Conservation (phyloP, 768 basidiomycete genomes). For the Podaxis sp. region DNA sequence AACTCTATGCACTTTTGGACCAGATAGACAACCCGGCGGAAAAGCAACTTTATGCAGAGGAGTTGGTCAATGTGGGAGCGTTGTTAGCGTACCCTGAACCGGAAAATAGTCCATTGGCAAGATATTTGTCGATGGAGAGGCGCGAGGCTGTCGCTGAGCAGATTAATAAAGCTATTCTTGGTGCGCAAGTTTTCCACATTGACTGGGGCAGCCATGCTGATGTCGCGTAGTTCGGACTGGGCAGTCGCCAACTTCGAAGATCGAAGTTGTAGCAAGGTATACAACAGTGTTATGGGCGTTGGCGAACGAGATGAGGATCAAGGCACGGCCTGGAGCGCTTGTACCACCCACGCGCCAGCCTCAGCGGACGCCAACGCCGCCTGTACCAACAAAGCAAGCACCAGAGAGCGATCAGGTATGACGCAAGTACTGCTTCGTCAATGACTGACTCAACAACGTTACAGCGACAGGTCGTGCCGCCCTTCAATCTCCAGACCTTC, state of each 20-base stretch:
- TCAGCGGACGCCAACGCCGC: conserved; percentile 11
- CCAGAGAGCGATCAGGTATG: conserved; percentile 9
- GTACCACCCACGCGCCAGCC: conserved; percentile 35
- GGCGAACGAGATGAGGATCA: conserved; percentile 49
- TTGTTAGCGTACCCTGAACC: conserved; percentile 84
- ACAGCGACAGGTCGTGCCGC: conserved; percentile 38
- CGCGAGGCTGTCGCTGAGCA: conserved; percentile 84
- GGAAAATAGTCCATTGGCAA: conserved; percentile 70
- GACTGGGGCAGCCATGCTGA: background rate
- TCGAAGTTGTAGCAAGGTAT: conserved; percentile 68
- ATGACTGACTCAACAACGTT: background rate
- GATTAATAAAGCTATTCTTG: conserved; percentile 81
- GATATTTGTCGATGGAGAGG: conserved; percentile 74
- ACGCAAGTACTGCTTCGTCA: background rate
- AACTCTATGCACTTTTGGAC: conserved; percentile 62
- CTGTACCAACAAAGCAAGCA: conserved; percentile 16
- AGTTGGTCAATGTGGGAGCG: conserved; percentile 72
- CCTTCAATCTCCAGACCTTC: conserved; percentile 54
- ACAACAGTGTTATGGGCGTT: conserved; percentile 60
- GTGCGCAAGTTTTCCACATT: conserved; percentile 44
- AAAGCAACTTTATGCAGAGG: conserved; percentile 59
- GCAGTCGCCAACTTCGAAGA: conserved; percentile 50
- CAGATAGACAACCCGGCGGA: conserved; percentile 54
- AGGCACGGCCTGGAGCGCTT: conserved; percentile 45
- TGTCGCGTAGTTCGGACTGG: conserved; percentile 45